Base-by-base conservation (phyloP, 2,329 filamentous ascomycete species). In the Fusarium temperatum region DNA sequence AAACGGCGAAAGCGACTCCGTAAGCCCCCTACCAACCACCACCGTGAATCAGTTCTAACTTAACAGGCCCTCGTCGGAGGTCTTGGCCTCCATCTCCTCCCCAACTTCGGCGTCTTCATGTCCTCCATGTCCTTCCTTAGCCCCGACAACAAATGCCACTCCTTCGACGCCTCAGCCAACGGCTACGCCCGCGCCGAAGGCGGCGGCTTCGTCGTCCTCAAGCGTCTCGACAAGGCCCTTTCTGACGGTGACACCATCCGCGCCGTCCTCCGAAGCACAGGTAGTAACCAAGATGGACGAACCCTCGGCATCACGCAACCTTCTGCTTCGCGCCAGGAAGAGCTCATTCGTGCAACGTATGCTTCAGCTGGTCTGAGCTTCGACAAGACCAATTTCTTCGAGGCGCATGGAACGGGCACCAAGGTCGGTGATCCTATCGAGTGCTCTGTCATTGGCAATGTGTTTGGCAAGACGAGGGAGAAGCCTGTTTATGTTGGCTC, bases 361-460 rank as follows among this genome's bases (percentile, higher is more conserved):
- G 26, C 38, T 8, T 28, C 32, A 24, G 65, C 65, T n/a, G 45
- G 42, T 32, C 53, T 67, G 18, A 53, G 45, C 26, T 26, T 38
- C 15, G 30, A 39, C 20, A 39, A 47, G 32, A 28, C 26, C 14
- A 35, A 45, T 28, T 64, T 54, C 22, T 68, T 70, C 11, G 45
- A 70, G 14, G 48, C 45, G 8, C 86, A 88, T 42, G 86, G 85
- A 0, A 87, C 86, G 0, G 85, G 85, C 1, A 87, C 86, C 1
- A 61, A 74, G 5, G 80, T 78, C 1, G 86, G 86, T 13, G 63
- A 66, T 22, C 63, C 63, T 20, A 42, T 64, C 6, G 63, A 66
- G 38, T 62, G 59, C 3, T 62, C 41, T 1, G 63, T 62, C 1
- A 66, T 66, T 18, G 36, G 41, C 4, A 38, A 54, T 10, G 59